A percentile compares a stretch with the other conserved stretches of the same genome.
Conservation (phyloP, 177 flowering plant species). For the Telopea speciosissima region DNA sequence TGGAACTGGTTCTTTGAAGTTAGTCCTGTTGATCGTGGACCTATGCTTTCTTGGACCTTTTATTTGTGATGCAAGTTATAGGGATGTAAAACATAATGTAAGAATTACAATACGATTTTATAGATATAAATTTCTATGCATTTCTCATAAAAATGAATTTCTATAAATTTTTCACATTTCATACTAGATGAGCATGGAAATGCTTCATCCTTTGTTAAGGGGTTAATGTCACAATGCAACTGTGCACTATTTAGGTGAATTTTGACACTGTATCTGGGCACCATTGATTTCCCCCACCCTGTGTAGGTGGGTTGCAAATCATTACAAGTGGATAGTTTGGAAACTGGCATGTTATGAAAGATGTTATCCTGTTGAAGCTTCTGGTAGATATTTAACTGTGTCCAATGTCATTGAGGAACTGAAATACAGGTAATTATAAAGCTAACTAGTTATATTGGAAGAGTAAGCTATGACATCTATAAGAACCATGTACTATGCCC, state of each 20-base stretch:
- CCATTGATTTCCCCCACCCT: too few species aligned
- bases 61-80: neutral
- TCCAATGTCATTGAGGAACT: slow-evolving; percentile 86
- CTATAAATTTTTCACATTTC: neutral
- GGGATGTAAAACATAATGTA: slow-evolving; percentile 3
- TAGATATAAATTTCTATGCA: neutral
- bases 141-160: neutral
- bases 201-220: neutral
- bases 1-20: slow-evolving; percentile 1
- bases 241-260: too few species aligned
- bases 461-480: neutral
- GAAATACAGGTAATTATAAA: slow-evolving; percentile 60
- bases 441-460: neutral
- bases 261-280: too few species aligned
- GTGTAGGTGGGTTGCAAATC: slow-evolving; percentile 83
- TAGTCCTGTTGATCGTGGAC: neutral
- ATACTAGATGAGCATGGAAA: neutral
- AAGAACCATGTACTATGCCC: neutral
- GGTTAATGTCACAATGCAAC: too few species aligned
- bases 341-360: slow-evolving; percentile 91
- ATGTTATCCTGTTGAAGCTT: slow-evolving; percentile 44
- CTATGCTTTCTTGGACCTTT: neutral
- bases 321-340: slow-evolving; percentile 98
- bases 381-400: slow-evolving; percentile 53
- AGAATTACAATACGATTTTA: neutral